phyloP scores from a whole-genome alignment of 192 early-diverging fungal genomes.

The Podila horticola region DNA sequence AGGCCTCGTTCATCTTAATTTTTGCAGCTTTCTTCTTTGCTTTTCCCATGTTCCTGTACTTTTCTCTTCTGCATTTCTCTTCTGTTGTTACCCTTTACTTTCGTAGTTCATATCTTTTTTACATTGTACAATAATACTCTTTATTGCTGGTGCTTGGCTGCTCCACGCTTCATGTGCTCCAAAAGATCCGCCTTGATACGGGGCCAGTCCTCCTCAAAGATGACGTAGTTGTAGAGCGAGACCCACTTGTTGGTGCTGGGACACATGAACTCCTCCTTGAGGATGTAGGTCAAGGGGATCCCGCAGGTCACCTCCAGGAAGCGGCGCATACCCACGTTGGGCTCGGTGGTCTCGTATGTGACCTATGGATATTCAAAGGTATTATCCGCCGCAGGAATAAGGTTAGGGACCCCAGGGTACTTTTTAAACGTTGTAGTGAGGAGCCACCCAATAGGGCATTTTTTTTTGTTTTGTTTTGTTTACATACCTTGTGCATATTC shows the following conservation, averaged over 20 bases:
- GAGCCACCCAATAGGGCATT: too few species aligned
- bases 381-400: background rate
- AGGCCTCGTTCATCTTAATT: background rate
- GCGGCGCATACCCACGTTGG: slow-evolving; percentile 35
- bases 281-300: slow-evolving; percentile 16
- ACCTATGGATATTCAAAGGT: slow-evolving; percentile 5
- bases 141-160: slow-evolving; percentile 13
- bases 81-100: background rate
- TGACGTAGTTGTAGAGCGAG: slow-evolving; percentile 30
- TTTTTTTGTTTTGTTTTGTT: too few species aligned
- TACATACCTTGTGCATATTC: slow-evolving; percentile 50
- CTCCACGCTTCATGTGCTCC: slow-evolving; percentile 28
- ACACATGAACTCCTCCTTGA: slow-evolving; percentile 37
- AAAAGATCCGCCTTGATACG: slow-evolving; percentile 26
- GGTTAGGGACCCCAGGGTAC: too few species aligned
- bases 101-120: background rate
- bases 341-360: slow-evolving; percentile 38
- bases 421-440: background rate
- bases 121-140: background rate
- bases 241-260: slow-evolving; percentile 23
- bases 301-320: slow-evolving; percentile 40
- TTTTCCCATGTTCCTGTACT: background rate
- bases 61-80: background rate
- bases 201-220: slow-evolving; percentile 51
- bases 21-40: background rate